Base-by-base conservation (phyloP, 495 filamentous ascomycete species). In the Astrothelium subdiscretum region DNA sequence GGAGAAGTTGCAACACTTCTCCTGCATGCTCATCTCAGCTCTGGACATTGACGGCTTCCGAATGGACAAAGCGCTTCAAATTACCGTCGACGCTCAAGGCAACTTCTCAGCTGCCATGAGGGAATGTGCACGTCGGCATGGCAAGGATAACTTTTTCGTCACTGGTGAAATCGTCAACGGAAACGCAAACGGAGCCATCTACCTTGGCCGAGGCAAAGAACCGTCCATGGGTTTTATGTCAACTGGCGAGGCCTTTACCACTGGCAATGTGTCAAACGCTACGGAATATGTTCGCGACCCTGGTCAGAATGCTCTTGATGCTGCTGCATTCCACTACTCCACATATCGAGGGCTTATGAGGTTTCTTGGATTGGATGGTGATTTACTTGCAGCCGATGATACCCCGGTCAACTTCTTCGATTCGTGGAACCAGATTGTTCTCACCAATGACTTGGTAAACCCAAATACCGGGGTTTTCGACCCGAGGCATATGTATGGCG, bases 401-500 rank as follows among this genome's bases (percentile, higher is more conserved):
- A 67, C 81, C 12, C 80, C 82, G 6, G 71, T 80, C 18, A 78
- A 87, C 64, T 88, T 82, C 79, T 78, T 81, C n/a, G 77, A 83
- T 32, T 70, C 78, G 12, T 88, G 85, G 85, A 76, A 84, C 42
- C 63, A 78, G 27, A 83, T 89, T 71, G 59, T 88, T 10, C 69
- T 75, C 48, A 84, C 81, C 18, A 87, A 89, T 65, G 86, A 89
- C 66, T 66, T 88, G 62, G 68, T 80, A 63, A 89, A 88, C 62
- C 76, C 83, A 4, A 84, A 85, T 68, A 87, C 80, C 1, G 85
- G 83, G 54, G 73, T 79, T 61, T 87, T 87, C 61, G 86, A 89
- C 66, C 86, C 86, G 3, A 78, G 87, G 15, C 86, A 90, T 67
- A 81, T 89, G 77, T 89, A 82, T 58, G 87, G 87, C 31, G 78